Evolutionary conservation across 257 asterid genomes (phyloP), one percentile per base, ranked within the genome.

Genomic region (Gynochthodes officinalis): DNA sequence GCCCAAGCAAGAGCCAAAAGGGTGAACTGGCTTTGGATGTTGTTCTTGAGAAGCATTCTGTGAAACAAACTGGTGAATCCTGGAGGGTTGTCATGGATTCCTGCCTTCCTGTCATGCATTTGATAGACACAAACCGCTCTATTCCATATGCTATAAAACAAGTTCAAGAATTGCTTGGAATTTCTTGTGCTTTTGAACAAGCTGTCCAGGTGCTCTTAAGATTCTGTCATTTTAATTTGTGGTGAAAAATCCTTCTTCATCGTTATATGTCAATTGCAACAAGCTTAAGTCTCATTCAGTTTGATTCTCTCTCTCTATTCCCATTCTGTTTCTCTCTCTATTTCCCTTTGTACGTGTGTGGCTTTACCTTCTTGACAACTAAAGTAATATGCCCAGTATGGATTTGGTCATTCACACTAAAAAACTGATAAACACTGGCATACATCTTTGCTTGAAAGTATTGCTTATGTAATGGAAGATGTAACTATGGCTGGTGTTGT

Each of bases 111-210:
- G 81, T 91, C 60, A 74, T 85, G 74, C 89, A 93, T 82, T 71
- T 93, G 80, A 82, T 93, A 78, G 98, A 93, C 76, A 81, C 90
- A 18, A 81, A 69, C 48, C 92, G 96, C 43, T 86, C 96, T 19
- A 84, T 85, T 50, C 96, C 96, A 37, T 88, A 87, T 81, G 93
- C 91, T 2, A 87, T 91, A 68, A 93, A 93, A 77, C 96, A 93
- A 86, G 90, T 93, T 64, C 91, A 91, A 76, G 96, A 91, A 74
- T 80, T 89, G 76, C 93, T 93, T 78, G 98, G 98, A 68, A 88
- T 93, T 69, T 89, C 98, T 75, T 90, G 98, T 87, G 91, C 97
- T 12, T 95, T 95, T 73, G 99, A 92, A 89, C 99, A 91, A 82
- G 98, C 93, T 78, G 96, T 95, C 80, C 96, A 92, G 99, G 99